These are phyloP conservation scores for Sporothrix protearum DNA, from an alignment of 2,329 filamentous ascomycete species.

Conservation along the genomic window DNA sequence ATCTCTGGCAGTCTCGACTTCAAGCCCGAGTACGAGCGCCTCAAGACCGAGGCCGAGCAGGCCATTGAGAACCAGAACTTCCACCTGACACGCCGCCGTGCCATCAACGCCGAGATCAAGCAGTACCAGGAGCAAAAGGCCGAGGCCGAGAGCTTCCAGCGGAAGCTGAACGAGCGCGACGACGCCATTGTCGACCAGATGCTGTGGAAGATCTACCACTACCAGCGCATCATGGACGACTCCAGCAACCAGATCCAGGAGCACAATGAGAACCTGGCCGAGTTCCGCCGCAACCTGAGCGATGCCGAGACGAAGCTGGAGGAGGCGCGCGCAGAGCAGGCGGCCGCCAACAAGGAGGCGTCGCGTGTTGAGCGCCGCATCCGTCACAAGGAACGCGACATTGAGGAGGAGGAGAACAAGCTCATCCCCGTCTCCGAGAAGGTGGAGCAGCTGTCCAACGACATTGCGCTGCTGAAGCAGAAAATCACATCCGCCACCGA, in stretches of 20 bases:
- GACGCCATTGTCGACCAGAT: constrained; percentile 89
- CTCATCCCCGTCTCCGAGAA: constrained; percentile 91
- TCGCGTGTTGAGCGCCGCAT: constrained; percentile 78
- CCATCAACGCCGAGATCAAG: constrained; percentile 96
- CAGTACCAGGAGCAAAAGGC: constrained; percentile 96
- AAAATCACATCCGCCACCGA: constrained; percentile 69
- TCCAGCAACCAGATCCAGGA: constrained; percentile 87
- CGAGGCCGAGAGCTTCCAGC: constrained; percentile 89
- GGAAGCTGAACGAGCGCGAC: constrained; percentile 85
- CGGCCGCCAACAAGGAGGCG: constrained; percentile 70
- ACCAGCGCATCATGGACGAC: constrained; percentile 88
- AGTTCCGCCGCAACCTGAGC: constrained; percentile 82
- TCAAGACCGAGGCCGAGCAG: constrained; percentile 83
- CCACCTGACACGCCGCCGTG: constrained; percentile 82
- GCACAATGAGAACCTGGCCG: constrained; percentile 91
- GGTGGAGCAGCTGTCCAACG: constrained; percentile 70
- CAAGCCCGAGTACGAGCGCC: constrained; percentile 85
- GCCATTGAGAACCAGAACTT: constrained; percentile 85
- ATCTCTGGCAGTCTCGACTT: constrained; percentile 95
- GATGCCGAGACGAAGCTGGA: constrained; percentile 78
- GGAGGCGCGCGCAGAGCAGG: constrained; percentile 77
- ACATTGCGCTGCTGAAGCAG: constrained; percentile 64
- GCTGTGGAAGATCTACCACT: constrained; percentile 94
- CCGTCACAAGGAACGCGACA: constrained; percentile 77
- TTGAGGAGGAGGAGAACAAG: constrained; percentile 80